phyloP scores from a whole-genome alignment of 352 stramenopile genomes.

The Phytophthora litchii region DNA sequence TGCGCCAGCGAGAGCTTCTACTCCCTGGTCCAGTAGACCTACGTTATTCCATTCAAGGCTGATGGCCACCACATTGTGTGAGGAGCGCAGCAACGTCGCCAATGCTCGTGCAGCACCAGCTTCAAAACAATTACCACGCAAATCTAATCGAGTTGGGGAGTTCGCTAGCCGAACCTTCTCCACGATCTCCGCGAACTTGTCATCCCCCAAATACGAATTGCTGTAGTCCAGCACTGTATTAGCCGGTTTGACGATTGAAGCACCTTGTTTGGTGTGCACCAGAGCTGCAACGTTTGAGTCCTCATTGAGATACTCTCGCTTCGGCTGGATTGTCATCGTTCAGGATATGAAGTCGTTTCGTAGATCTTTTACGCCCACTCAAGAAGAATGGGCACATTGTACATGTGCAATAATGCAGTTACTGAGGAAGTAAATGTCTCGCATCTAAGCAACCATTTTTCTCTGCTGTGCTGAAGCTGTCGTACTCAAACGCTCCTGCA shows the following conservation, averaged over 20 bases:
- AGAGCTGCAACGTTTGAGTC: constrained; percentile 8
- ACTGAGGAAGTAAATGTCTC: constrained; percentile 17
- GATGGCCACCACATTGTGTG: constrained; percentile 64
- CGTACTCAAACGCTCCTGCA: too few species aligned
- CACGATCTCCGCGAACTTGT: constrained; percentile 66
- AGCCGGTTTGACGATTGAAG: not conserved
- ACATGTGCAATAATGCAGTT: constrained; percentile 9
- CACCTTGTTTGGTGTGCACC: constrained; percentile 10
- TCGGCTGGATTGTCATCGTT: constrained; percentile 24
- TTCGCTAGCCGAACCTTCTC: constrained; percentile 46
- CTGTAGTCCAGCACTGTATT: constrained; percentile 65
- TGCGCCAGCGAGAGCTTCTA: constrained; percentile 65
- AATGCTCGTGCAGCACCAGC: constrained; percentile 55
- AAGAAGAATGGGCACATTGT: not conserved
- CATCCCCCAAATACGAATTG: constrained; percentile 75
- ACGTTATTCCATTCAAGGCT: constrained; percentile 88
- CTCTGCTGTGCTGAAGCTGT: too few species aligned
- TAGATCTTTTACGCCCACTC: too few species aligned
- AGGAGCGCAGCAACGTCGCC: constrained; percentile 53
- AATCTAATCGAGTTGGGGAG: constrained; percentile 55
- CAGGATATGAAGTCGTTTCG: constrained; percentile 17
- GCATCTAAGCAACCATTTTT: too few species aligned
- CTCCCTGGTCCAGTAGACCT: constrained; percentile 71
- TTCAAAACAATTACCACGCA: constrained; percentile 82
- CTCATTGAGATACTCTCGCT: constrained; percentile 16